phyloP scores from a whole-genome alignment of 2,329 filamentous ascomycete genomes.

The Colletotrichum truncatum region DNA sequence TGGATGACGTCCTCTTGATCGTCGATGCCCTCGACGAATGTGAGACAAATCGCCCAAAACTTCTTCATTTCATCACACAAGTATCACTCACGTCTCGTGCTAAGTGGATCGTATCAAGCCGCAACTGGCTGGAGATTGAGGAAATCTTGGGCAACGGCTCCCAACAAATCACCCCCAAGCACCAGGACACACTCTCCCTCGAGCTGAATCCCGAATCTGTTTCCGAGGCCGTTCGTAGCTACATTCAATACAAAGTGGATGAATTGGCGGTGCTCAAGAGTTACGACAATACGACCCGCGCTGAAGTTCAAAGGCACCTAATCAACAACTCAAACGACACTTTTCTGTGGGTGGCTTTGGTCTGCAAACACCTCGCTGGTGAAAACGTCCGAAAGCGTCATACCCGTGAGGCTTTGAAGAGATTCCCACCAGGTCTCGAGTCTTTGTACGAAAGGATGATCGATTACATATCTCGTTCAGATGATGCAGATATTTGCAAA shows the following conservation, averaged over 20 bases:
- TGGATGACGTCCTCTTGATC: slow-evolving; percentile 43
- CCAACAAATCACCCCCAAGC: too few relatives aligned
- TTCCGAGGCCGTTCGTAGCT: slow-evolving; percentile 42
- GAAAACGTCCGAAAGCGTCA: too few relatives aligned
- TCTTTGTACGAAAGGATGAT: slow-evolving; percentile 50
- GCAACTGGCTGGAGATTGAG: slow-evolving; percentile 49
- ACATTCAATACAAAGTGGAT: slow-evolving; percentile 43
- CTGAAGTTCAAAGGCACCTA: slow-evolving; percentile 33
- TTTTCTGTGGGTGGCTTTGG: slow-evolving; percentile 47
- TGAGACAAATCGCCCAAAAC: slow-evolving; percentile 13
- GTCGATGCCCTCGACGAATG: slow-evolving; percentile 36
- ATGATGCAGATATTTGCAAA: slow-evolving; percentile 6
- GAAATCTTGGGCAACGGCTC: slow-evolving; percentile 37
- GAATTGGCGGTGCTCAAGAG: slow-evolving; percentile 31
- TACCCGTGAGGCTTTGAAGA: too few relatives aligned
- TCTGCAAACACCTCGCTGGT: slow-evolving; percentile 31
- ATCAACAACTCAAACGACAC: slow-evolving; percentile 45
- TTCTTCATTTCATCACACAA: slow-evolving; percentile 46
- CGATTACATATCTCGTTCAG: slow-evolving; percentile 37
- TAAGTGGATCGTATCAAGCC: slow-evolving; percentile 57
- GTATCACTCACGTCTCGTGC: slow-evolving; percentile 29
- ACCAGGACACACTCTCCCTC: slow-evolving; percentile 39
- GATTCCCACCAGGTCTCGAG: slow-evolving; percentile 47
- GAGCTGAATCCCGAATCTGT: slow-evolving; percentile 47
- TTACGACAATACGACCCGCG: slow-evolving; percentile 3